These are phyloP conservation scores for Exsudoporus floridanus DNA, from an alignment of 1,284 basidiomycete species.

Conservation along the genomic window DNA sequence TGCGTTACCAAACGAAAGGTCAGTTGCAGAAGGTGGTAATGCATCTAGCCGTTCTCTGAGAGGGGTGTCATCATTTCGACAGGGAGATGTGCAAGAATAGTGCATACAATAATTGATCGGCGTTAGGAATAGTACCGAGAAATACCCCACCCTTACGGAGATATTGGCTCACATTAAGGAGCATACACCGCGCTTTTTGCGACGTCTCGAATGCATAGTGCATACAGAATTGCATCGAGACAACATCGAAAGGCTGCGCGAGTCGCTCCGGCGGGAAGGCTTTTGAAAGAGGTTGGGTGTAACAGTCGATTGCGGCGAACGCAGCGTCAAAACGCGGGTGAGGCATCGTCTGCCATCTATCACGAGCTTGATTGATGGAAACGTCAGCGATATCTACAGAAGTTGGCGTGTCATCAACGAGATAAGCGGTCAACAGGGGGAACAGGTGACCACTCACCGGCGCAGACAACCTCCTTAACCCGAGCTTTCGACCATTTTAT, in stretches of 20 bases:
- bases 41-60: conserved; percentile 63
- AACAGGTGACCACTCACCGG: conserved; percentile 59
- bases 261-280: conserved; percentile 64
- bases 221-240: conserved; percentile 99
- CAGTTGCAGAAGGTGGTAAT: conserved; percentile 58
- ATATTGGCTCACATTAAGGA: conserved; percentile 85
- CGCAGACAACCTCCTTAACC: conserved; percentile 76
- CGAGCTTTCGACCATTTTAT: conserved; percentile 94
- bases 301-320: conserved; percentile 91
- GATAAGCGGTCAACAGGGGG: conserved; percentile 1
- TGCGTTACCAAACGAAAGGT: conserved; percentile 85
- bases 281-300: conserved; percentile 66
- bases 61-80: conserved; percentile 13
- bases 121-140: conserved; percentile 93
- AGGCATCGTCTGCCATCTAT: conserved; percentile 58
- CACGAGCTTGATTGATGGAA: conserved; percentile 87
- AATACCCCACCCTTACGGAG: conserved; percentile 85
- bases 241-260: conserved; percentile 80
- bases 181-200: conserved; percentile 86
- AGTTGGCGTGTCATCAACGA: conserved; percentile 1
- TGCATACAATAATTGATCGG: conserved; percentile 74
- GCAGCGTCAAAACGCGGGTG: conserved; percentile 65
- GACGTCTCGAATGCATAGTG: conserved; percentile 97
- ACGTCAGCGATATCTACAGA: conserved; percentile 85
- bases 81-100: conserved; percentile 5